Base-by-base conservation (phyloP, 1,284 basidiomycete genomes). In the Tetrapyrgos nigripes region DNA sequence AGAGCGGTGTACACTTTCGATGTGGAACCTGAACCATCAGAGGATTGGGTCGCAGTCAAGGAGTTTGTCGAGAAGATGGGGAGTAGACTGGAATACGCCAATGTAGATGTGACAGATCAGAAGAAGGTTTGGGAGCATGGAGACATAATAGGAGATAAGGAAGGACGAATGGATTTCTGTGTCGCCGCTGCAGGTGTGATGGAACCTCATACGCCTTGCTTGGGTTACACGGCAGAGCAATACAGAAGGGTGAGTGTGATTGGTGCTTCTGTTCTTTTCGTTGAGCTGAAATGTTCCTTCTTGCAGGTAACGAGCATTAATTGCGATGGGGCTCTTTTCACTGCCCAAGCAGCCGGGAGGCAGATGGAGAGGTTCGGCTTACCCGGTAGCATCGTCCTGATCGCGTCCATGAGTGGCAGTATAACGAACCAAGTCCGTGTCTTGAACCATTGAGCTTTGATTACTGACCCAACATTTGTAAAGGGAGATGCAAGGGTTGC, bases 331-430 rank as follows among this genome's bases (percentile, higher is more conserved):
- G 91, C 90, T 28, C 74, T 94, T 61, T 88, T 87, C 68, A 91
- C 91, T 9, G 90, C 90, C 8, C 91, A 93, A 70, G 91, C 90
- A 0, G 92, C 88, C 10, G 92, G 91, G 6, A 79, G 85, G 57
- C 86, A 91, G 73, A 93, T 92, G 90, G 77, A 70, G 21, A 80
- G 85, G 28, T 91, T 88, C 64, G 83, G 85, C 5, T 83, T 80
- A n/a, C 80, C 82, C 14, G 93, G 92, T 1, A 93, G 91, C 65
- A 93, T 96, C 64, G 84, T 93, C 63, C 75, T 94, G 62, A 88
- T 95, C 64, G 93, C 91, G 21, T 93, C 91, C 59, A 94, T 96
- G 91, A 92, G 89, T 48, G 94, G 92, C 13, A 87, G 86, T 53
- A 87, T 95, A 64, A 92, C 92, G 53, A 94, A 94, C 77, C 85